These are phyloP conservation scores for Umbelopsis sp. DNA, from an alignment of 192 early-diverging fungal genomes.

Conservation along the genomic window DNA sequence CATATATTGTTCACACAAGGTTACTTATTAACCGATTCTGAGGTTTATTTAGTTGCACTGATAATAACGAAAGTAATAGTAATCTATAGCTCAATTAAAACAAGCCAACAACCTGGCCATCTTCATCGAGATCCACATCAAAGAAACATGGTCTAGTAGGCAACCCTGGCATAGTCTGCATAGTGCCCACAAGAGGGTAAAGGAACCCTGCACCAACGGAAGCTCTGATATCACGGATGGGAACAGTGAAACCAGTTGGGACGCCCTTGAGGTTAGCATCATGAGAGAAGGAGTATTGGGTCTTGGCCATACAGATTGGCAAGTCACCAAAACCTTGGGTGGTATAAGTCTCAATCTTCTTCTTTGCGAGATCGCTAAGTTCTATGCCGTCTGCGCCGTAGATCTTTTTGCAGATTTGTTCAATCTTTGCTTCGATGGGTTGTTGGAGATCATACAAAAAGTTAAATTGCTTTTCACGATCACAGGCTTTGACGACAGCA, in stretches of 20 bases:
- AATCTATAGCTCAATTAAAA: constrained; percentile 61
- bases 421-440: constrained; percentile 90
- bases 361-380: constrained; percentile 78
- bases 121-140: constrained; percentile 94
- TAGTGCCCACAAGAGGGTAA: constrained; percentile 93
- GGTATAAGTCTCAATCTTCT: constrained; percentile 90
- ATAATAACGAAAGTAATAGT: background rate
- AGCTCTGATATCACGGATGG: constrained; percentile 93
- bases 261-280: constrained; percentile 92
- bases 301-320: constrained; percentile 99
- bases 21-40: background rate
- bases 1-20: background rate
- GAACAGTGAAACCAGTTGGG: constrained; percentile 89
- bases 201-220: constrained; percentile 97
- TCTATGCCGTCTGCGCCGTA: constrained; percentile 95
- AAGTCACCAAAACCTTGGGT: constrained; percentile 82
- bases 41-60: no score
- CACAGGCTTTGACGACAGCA: constrained; percentile 78
- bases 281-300: constrained; percentile 91
- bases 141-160: constrained; percentile 96
- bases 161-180: constrained; percentile 98
- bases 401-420: constrained; percentile 87
- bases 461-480: constrained; percentile 61
- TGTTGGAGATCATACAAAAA: constrained; percentile 85
- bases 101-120: constrained; percentile 82